Evolutionary conservation across 768 basidiomycete species (phyloP).

Genomic region (Mycena floridula): DNA sequence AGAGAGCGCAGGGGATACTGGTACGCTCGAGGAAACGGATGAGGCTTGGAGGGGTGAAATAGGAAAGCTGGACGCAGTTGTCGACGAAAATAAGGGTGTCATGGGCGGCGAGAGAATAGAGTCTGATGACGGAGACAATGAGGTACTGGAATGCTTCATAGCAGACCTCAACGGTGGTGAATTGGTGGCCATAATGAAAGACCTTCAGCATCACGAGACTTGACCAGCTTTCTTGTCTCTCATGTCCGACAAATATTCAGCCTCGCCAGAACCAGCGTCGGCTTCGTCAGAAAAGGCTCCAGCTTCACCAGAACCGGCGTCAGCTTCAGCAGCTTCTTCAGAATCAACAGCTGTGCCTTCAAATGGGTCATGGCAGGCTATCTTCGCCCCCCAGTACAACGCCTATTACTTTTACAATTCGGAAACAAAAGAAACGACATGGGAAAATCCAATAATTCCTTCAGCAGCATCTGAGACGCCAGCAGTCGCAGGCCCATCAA

Average conservation of each 20-base stretch:
- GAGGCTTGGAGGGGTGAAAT: slow-evolving; percentile 7
- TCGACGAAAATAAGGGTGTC: slow-evolving; percentile 14
- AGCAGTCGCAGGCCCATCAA: slow-evolving; percentile 12
- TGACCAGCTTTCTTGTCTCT: background rate
- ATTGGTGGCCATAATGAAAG: background rate
- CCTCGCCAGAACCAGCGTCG: slow-evolving; percentile 8
- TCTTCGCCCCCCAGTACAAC: slow-evolving; percentile 71
- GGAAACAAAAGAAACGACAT: slow-evolving; percentile 73
- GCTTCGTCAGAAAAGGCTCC: slow-evolving; percentile 6
- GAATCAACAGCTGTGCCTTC: slow-evolving; percentile 5
- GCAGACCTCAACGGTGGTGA: slow-evolving; percentile 43
- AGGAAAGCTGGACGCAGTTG: slow-evolving; percentile 10
- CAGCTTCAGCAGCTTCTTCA: slow-evolving; percentile 5
- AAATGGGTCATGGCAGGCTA: slow-evolving; percentile 63
- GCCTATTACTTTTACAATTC: slow-evolving; percentile 85
- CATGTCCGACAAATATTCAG: background rate
- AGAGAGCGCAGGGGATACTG: slow-evolving; percentile 11
- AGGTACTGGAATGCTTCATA: slow-evolving; percentile 43
- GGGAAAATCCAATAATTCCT: slow-evolving; percentile 64
- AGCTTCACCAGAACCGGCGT: background rate
- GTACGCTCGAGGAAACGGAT: background rate
- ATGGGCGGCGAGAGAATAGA: slow-evolving; percentile 24
- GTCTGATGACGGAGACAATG: too few species aligned
- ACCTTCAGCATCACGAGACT: background rate
- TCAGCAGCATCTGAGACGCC: slow-evolving; percentile 17